Conservation (phyloP, 768 basidiomycete species). For the Favolaschia claudopus region DNA sequence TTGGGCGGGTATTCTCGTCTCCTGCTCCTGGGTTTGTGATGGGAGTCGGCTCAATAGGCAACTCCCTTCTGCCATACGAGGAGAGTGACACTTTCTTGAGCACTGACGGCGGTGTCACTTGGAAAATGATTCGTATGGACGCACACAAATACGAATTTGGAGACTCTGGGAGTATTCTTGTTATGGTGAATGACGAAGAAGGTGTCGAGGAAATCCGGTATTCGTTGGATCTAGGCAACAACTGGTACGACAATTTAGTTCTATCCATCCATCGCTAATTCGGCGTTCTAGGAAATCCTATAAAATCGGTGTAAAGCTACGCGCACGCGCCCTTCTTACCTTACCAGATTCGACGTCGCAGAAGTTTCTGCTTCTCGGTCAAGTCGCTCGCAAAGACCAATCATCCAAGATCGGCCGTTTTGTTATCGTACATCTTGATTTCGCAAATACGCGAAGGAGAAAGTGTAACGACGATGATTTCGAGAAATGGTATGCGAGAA, state of each 20-base stretch:
- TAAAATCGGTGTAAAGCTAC: constrained; percentile 72
- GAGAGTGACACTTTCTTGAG: constrained; percentile 95
- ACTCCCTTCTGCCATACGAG: constrained; percentile 71
- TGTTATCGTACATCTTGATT: constrained; percentile 84
- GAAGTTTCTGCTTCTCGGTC: constrained; percentile 91
- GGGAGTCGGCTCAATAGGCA: constrained; percentile 93
- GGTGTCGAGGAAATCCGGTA: constrained; percentile 73
- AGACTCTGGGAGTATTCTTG: constrained; percentile 81
- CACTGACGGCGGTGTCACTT: constrained; percentile 86
- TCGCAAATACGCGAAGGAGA: constrained; percentile 67
- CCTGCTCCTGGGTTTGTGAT: constrained; percentile 94
- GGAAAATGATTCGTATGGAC: constrained; percentile 77
- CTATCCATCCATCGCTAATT: background rate
- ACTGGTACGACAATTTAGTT: constrained; percentile 68
- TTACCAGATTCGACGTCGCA: constrained; percentile 96
- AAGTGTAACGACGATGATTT: constrained; percentile 79
- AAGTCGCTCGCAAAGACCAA: constrained; percentile 69
- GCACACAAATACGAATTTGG: constrained; percentile 98
- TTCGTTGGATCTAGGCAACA: constrained; percentile 81
- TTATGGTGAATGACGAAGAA: constrained; percentile 89
- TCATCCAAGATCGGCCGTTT: constrained; percentile 62
- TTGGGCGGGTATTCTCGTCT: constrained; percentile 92
- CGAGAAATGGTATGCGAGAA: constrained; percentile 88
- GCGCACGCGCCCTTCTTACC: constrained; percentile 82
- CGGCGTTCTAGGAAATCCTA: constrained; percentile 65